Base-by-base conservation (phyloP, 345 rosid genomes). In the Clarkia xantiana region DNA sequence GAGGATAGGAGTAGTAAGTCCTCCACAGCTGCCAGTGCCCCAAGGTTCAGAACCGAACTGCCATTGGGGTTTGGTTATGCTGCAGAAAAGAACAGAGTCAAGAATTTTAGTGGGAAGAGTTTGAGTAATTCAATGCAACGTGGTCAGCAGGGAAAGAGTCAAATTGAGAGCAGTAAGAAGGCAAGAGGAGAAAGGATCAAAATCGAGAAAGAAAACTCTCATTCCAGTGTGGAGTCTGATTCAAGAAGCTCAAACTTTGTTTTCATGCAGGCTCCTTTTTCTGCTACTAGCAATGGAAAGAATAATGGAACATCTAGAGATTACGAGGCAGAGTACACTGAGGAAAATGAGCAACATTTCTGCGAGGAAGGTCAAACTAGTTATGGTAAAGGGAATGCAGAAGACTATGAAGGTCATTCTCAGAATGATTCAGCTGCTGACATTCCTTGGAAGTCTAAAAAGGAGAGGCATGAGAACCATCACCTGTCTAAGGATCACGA, bases 141-240 rank as follows among this genome's bases (percentile, higher is more conserved):
- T 45, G 63, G 48, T 62, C 76, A 71, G 57, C 82, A 56, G 47
- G 71, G 76, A 58, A 85, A 72, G 66, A 72, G 44, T 62, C 55
- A 42, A 42, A 45, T 56, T 20, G 96, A 79, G 53, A 71, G 65
- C 51, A 70, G 78, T 70, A 83, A 79, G 75, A 86, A 83, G 74
- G 63, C 52, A 40, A 86, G 88, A 74, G 94, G 84, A 67, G 95
- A 76, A 57, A 72, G 64, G 83, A 69, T 78, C 85, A 77, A 76
- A 76, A 73, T 86, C 43, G 67, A 83, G 71, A 78, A 81, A 65
- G 77, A 75, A 64, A 81, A 81, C 73, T 82, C 82, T 77, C 86
- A 52, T 69, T 85, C 94, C 73, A 79, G 89, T 66, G 51, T 80
- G 72, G 88, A 70, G 64, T 89, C 95, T 59, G 87, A 91, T 73